A percentile compares a stretch with the other conserved stretches of the same genome.
phyloP scores from a whole-genome alignment of 2,329 filamentous ascomycete species.

The Xylariaceae sp. region DNA sequence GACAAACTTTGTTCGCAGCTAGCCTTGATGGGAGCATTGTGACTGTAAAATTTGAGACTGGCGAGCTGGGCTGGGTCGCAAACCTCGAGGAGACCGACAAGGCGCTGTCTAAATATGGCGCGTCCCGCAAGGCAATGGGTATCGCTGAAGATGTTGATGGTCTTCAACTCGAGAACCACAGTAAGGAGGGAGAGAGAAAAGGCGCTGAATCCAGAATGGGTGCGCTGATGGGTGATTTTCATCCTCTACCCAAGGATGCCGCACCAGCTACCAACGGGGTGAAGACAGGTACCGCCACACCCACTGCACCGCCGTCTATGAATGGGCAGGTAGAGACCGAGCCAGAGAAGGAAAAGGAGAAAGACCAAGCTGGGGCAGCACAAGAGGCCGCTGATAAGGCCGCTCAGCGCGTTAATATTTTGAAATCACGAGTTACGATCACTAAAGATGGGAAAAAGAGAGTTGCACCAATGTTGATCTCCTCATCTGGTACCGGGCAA shows the following conservation, averaged over 20 bases:
- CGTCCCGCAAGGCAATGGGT: constrained; percentile 83
- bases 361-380: constrained; percentile 44
- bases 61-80: constrained; percentile 89
- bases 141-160: constrained; percentile 93
- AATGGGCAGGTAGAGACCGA: constrained; percentile 40
- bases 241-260: constrained; percentile 57
- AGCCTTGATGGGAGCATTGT: constrained; percentile 91
- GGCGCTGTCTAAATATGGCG: constrained; percentile 90
- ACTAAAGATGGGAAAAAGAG: constrained; percentile 98
- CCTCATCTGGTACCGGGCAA: constrained; percentile 83
- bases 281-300: constrained; percentile 50
- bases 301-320: constrained; percentile 46
- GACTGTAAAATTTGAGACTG: constrained; percentile 78
- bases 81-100: constrained; percentile 89
- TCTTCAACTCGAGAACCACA: constrained; percentile 84
- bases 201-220: constrained; percentile 96
- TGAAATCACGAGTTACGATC: constrained; percentile 92
- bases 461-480: constrained; percentile 89
- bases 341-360: constrained; percentile 37
- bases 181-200: constrained; percentile 87
- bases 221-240: constrained; percentile 90
- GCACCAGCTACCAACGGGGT: constrained; percentile 56
- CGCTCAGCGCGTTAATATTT: constrained; percentile 59
- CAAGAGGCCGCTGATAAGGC: constrained; percentile 60
- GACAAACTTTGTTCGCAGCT: constrained; percentile 82